Conservation (phyloP, 805 yeast species). For the Ogataea ramenticola region DNA sequence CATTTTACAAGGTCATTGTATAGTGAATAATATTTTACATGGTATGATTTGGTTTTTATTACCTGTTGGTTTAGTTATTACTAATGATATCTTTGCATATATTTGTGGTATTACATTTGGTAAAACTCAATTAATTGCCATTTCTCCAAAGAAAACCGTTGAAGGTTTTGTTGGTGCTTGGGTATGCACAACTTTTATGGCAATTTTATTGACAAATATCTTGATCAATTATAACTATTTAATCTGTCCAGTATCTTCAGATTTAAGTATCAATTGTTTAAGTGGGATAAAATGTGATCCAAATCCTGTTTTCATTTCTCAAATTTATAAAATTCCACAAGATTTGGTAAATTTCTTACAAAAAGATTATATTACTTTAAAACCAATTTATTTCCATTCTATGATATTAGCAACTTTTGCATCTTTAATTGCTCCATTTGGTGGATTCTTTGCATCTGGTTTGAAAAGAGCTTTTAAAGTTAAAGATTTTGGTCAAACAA, state of each 20-base stretch:
- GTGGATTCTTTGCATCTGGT: slow-evolving; percentile 98
- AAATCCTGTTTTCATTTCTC: slow-evolving; percentile 85
- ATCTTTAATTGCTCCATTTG: slow-evolving; percentile 94
- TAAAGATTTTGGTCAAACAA: slow-evolving; percentile 96
- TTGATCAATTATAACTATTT: slow-evolving; percentile 63
- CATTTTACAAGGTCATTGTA: slow-evolving; percentile 89
- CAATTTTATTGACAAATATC: slow-evolving; percentile 56
- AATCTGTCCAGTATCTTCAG: slow-evolving; percentile 77
- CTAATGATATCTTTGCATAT: slow-evolving; percentile 94
- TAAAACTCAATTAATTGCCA: slow-evolving; percentile 80
- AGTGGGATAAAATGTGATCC: slow-evolving; percentile 66
- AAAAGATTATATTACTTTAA: slow-evolving; percentile 48
- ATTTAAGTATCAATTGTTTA: slow-evolving; percentile 53
- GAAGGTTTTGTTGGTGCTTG: slow-evolving; percentile 98
- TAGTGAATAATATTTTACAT: slow-evolving; percentile 79
- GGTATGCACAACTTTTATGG: slow-evolving; percentile 81
- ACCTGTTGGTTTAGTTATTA: slow-evolving; percentile 87
- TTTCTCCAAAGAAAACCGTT: slow-evolving; percentile 94
- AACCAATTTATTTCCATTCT: slow-evolving; percentile 89
- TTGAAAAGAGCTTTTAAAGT: slow-evolving; percentile 92
- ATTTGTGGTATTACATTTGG: slow-evolving; percentile 97
- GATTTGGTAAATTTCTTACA: slow-evolving; percentile 41
- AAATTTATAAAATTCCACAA: slow-evolving; percentile 67
- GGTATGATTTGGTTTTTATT: slow-evolving; percentile 93
- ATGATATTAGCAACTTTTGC: slow-evolving; percentile 88